Base-by-base conservation (phyloP, 2,329 filamentous ascomycete genomes). In the Stemphylium vesicarium region DNA sequence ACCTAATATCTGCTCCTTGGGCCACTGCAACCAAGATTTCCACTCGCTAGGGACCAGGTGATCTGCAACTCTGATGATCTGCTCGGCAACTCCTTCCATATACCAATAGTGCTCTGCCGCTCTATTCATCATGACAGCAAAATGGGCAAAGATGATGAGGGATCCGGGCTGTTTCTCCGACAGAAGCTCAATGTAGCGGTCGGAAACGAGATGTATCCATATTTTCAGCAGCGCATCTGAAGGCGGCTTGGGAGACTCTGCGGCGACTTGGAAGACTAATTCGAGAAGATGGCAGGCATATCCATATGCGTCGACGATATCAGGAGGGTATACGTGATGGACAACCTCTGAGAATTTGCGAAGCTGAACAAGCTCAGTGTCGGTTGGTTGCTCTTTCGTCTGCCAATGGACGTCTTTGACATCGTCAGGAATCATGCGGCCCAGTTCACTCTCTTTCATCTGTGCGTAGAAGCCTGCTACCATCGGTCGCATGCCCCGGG, bases 101-200 rank as follows among this genome's bases (percentile, higher is more conserved):
- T 64, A 72, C 69, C 69, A 72, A 31, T 69, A 67, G 16, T 54
- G 50, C 12, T 55, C 36, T n/a, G 64, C 56, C 8, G 62, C 56
- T 33, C 63, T 60, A 16, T 51, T 46, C 7, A 77, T 39, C 16
- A 77, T 48, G 9, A 75, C 69, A 18, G 71, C 73, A 47, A 69
- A 76, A 51, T 76, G 70, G 12, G 72, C 70, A 41, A 76, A 65
- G 22, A 77, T 72, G 43, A 75, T 67, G 44, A 76, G 49, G 15
- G 72, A 70, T 7, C 68, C 64, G 4, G 71, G 71, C 39, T 74
- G 67, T 32, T 62, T 60, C 35, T 68, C 62, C 11, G 62, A 64
- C 8, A 75, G 56, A 33, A 71, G 48, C 32, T 71, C 68, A 22
- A 72, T 39, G 26, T 71, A 72, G 31, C 65, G 60, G 12, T 66